phyloP scores from a whole-genome alignment of 352 stramenopile species.

The Globisporangium acanthophoron region DNA sequence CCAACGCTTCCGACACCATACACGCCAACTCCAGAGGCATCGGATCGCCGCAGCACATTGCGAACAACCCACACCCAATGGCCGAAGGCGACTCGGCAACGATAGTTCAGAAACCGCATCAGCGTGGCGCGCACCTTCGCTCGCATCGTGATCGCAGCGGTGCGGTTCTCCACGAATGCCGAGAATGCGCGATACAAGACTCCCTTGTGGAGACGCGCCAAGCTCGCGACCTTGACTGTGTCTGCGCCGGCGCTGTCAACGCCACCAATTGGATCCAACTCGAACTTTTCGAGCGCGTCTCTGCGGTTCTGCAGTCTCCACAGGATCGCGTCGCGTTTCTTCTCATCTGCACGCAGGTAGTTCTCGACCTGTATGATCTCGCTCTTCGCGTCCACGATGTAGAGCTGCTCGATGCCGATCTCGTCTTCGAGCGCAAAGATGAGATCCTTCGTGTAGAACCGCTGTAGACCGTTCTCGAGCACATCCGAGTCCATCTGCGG shows the following conservation, averaged over 20 bases:
- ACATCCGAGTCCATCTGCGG: conserved; percentile 80
- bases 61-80: conserved; percentile 23
- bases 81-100: conserved; percentile 18
- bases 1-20: conserved; percentile 39
- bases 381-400: conserved; percentile 72
- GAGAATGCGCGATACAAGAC: conserved; percentile 42
- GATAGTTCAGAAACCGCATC: conserved; percentile 20
- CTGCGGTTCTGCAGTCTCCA: conserved; percentile 33
- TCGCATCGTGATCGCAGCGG: conserved; percentile 22
- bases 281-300: conserved; percentile 40
- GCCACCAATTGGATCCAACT: conserved; percentile 25
- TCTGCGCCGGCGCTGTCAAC: not conserved
- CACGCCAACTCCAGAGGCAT: not conserved
- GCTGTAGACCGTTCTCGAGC: conserved; percentile 59
- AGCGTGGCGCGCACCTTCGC: conserved; percentile 36
- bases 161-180: conserved; percentile 40
- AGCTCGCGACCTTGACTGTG: conserved; percentile 6
- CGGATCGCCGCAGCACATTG: not conserved
- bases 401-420: conserved; percentile 81
- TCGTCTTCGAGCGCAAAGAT: conserved; percentile 72
- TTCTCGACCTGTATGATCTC: conserved; percentile 72
- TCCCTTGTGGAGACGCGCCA: conserved; percentile 37
- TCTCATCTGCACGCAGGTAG: conserved; percentile 56
- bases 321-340: conserved; percentile 23
- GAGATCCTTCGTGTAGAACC: conserved; percentile 76